Conservation (phyloP, 2,329 filamentous ascomycete species). For the Catunica adiposa region DNA sequence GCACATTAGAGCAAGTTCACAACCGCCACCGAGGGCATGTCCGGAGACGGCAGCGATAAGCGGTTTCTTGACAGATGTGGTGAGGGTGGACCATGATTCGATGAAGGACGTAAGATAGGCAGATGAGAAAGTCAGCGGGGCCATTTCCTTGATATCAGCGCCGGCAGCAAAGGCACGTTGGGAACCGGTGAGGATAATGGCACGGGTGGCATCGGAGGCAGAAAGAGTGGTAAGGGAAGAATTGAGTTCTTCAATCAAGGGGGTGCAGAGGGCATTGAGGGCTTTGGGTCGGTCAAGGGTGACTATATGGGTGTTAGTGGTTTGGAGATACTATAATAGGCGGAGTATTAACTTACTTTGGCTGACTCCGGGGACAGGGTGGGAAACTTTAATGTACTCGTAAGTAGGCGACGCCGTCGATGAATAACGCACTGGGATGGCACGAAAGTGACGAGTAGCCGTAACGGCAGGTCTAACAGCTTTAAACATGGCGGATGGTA, state of each 20-base stretch:
- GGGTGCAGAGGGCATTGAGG: slow-evolving; percentile 81
- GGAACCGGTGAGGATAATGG: slow-evolving; percentile 76
- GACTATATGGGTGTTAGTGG: slow-evolving; percentile 36
- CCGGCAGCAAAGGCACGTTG: slow-evolving; percentile 85
- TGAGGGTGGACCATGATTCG: slow-evolving; percentile 79
- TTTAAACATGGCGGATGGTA: neutral
- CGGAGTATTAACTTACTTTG: slow-evolving; percentile 43
- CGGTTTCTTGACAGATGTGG: slow-evolving; percentile 75
- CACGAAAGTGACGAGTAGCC: neutral
- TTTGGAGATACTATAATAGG: neutral
- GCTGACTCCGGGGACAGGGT: slow-evolving; percentile 75
- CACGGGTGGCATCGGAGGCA: slow-evolving; percentile 48
- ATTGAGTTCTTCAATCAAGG: slow-evolving; percentile 82
- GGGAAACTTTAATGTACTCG: slow-evolving; percentile 67
- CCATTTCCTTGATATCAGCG: slow-evolving; percentile 99
- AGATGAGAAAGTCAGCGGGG: slow-evolving; percentile 69
- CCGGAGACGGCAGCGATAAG: slow-evolving; percentile 89
- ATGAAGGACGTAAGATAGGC: slow-evolving; percentile 90
- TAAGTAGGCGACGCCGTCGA: slow-evolving; percentile 35
- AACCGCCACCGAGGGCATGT: slow-evolving; percentile 86
- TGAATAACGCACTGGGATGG: neutral
- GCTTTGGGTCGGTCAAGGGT: slow-evolving; percentile 89
- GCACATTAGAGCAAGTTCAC: slow-evolving; percentile 94
- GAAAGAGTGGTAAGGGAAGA: slow-evolving; percentile 57
- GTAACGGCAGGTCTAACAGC: neutral